Base-by-base conservation (phyloP, 352 stramenopile genomes). In the Phytophthora boehmeriae region DNA sequence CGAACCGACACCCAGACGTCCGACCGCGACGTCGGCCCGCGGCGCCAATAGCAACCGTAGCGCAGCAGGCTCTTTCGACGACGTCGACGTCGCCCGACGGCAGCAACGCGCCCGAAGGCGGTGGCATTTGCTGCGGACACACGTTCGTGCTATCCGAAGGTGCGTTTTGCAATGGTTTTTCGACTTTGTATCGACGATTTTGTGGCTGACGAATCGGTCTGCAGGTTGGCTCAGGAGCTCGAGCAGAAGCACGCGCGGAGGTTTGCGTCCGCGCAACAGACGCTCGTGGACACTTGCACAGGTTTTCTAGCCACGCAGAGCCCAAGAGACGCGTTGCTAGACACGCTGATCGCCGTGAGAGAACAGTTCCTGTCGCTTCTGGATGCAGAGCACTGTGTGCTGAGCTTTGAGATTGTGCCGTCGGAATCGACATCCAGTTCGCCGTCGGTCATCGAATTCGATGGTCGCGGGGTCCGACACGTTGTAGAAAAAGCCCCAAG, bases 81-180 rank as follows among this genome's bases (percentile, higher is more conserved):
- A 46, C 4, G 45, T 19, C 10, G 57, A 59, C 41, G 25, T 35
- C 1, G 27, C 11, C 14, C 42, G 39, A 23, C 48, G 47, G 2
- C 45, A 42, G 4, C 34, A 13, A 32, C 76, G 27, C 58, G 79
- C 56, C 14, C 75, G 68, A 8, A 46, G 73, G 14, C 75, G 75
- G 16, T 90, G 81, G 81, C 75, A 75, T 13, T 53, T 89, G 32
- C 63, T 90, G 34, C 78, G 80, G 46, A 83, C 77, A 30, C 77
- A 89, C 43, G 79, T 90, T 22, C 80, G 81, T 51, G 83, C 85
- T 60, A 83, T 76, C 20, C 78, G 80, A 51, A 84, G 81, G 80
- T 86, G 46, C n/a, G 71, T 70, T n/a, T 44, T 38, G 28, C 0
- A 35, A 43, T 60, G 55, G 22, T 32, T n/a, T 28, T 36, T 36